Evolutionary conservation across 805 yeast species (phyloP).

Genomic region (Zygosaccharomyces pseudorouxii): DNA sequence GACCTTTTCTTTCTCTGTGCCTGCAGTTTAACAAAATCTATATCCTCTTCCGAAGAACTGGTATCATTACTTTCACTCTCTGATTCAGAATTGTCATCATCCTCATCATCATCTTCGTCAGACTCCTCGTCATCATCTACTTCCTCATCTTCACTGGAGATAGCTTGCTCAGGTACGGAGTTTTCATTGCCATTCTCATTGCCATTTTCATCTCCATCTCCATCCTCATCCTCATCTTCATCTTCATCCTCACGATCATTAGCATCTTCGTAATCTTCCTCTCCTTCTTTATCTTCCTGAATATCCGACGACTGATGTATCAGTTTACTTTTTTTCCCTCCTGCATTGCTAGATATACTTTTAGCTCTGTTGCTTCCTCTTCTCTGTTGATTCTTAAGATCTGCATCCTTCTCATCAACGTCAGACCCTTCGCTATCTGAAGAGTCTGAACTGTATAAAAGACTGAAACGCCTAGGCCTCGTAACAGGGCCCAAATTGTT

Average conservation of each 20-base stretch:
- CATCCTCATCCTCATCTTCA: slow-evolving; percentile 20
- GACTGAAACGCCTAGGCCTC: slow-evolving; percentile 41
- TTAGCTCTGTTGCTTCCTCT: slow-evolving; percentile 20
- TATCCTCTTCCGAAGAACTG: slow-evolving; percentile 61
- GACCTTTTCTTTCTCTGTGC: slow-evolving; percentile 60
- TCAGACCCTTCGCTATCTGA: slow-evolving; percentile 39
- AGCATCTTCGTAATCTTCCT: slow-evolving; percentile 21
- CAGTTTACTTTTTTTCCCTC: slow-evolving; percentile 35
- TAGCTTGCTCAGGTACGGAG: slow-evolving; percentile 20
- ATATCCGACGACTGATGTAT: slow-evolving; percentile 33
- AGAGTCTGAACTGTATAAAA: slow-evolving; percentile 42
- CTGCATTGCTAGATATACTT: slow-evolving; percentile 26
- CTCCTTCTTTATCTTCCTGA: slow-evolving; percentile 22
- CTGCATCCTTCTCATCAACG: slow-evolving; percentile 27
- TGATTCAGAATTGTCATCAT: slow-evolving; percentile 37
- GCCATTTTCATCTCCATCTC: slow-evolving; percentile 7
- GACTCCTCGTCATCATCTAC: slow-evolving; percentile 23
- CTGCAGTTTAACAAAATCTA: slow-evolving; percentile 68
- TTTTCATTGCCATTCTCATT: slow-evolving; percentile 13
- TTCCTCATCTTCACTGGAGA: slow-evolving; percentile 1
- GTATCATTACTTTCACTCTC: slow-evolving; percentile 36
- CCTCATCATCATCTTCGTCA: slow-evolving; percentile 26
- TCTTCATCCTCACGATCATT: slow-evolving; percentile 17
- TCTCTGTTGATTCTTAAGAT: slow-evolving; percentile 11
- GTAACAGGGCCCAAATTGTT: slow-evolving; percentile 3